Percentiles rank a stretch among this genome's conserved stretches.
Evolutionary conservation across 2,329 filamentous ascomycete genomes (phyloP).

Genomic region (Sporothrix pallida): DNA sequence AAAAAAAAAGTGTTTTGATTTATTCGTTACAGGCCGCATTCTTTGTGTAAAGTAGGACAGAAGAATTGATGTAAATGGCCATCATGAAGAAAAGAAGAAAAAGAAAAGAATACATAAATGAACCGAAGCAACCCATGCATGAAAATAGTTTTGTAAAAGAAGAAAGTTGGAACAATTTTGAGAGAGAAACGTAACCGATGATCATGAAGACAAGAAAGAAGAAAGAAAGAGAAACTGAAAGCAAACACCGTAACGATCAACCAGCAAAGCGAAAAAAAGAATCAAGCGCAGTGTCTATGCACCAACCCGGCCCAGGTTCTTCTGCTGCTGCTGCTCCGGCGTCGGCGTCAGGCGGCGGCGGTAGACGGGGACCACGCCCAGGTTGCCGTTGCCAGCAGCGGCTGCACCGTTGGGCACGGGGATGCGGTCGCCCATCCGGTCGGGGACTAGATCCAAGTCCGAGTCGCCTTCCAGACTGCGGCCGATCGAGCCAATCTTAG

Average conservation of each 20-base stretch:
- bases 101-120: not conserved
- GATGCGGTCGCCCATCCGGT: slow-evolving; percentile 65
- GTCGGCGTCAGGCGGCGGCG: slow-evolving; percentile 54
- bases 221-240: not conserved
- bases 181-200: no score
- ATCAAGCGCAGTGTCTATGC: not conserved
- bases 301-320: slow-evolving; percentile 36
- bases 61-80: no score
- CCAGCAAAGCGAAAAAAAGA: not conserved
- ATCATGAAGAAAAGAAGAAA: not conserved
- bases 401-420: slow-evolving; percentile 49
- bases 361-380: slow-evolving; percentile 36
- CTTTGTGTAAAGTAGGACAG: no score
- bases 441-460: slow-evolving; percentile 63
- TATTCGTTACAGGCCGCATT: no score
- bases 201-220: not conserved
- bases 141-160: no score
- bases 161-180: no score
- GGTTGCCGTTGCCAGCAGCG: slow-evolving; percentile 2
- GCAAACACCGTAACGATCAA: no score
- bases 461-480: slow-evolving; percentile 39
- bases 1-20: no score
- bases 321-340: slow-evolving; percentile 51
- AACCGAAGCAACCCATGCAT: not conserved
- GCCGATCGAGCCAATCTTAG: slow-evolving; percentile 37